These are phyloP conservation scores for Boletus tylopilopsis DNA, from an alignment of 768 basidiomycete species.

Conservation along the genomic window DNA sequence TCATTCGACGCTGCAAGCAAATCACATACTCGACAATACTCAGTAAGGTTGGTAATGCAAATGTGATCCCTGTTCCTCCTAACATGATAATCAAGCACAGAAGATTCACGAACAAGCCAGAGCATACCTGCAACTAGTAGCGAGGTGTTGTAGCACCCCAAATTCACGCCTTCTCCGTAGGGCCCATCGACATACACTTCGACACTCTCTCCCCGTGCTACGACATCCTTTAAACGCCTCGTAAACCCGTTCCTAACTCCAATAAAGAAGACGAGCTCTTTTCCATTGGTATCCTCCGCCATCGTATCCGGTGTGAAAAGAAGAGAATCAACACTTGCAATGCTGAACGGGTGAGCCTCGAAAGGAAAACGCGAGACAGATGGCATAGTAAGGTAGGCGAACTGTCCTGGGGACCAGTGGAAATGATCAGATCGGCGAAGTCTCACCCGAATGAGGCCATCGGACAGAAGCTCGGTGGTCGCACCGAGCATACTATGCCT, in stretches of 20 bases:
- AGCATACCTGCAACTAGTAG: conserved; percentile 45
- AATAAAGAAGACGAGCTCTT: conserved; percentile 51
- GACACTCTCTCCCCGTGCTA: conserved; percentile 28
- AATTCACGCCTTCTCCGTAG: conserved; percentile 41
- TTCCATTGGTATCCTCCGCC: conserved; percentile 13
- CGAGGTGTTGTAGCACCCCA: conserved; percentile 40
- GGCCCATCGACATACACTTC: conserved; percentile 56
- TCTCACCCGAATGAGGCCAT: conserved; percentile 42
- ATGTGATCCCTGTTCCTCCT: conserved; percentile 52
- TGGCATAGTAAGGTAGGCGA: conserved; percentile 47
- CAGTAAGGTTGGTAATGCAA: conserved; percentile 42
- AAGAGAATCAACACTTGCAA: conserved; percentile 36
- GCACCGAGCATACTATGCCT: conserved; percentile 29
- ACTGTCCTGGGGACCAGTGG: conserved; percentile 51
- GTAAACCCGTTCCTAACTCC: conserved; percentile 58
- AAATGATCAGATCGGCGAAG: conserved; percentile 42
- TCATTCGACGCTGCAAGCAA: not conserved
- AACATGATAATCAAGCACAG: not conserved
- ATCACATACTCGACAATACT: conserved; percentile 38
- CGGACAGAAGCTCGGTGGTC: conserved; percentile 39
- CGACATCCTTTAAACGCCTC: conserved; percentile 36
- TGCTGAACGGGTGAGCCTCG: conserved; percentile 59
- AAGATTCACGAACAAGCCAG: not conserved
- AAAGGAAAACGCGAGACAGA: conserved; percentile 39
- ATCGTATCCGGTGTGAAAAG: conserved; percentile 10